Percentiles rank a stretch among this genome's conserved stretches.
These are phyloP conservation scores for Penicillium concentricum DNA, from an alignment of 2,329 filamentous ascomycete genomes.

Conservation along the genomic window DNA sequence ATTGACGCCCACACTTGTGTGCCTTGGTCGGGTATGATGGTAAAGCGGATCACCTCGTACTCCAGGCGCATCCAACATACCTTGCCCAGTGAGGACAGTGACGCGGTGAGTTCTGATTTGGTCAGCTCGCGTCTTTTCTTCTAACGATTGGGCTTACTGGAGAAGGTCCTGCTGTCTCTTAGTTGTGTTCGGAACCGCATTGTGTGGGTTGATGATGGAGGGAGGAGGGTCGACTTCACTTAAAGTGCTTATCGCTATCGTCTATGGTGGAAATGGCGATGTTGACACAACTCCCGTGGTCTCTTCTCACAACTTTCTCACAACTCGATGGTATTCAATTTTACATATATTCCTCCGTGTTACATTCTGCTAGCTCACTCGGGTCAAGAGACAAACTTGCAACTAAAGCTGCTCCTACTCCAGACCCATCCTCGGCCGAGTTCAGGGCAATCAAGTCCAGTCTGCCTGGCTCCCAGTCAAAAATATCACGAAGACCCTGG, in stretches of 20 bases:
- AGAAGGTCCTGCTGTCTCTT: constrained; percentile 26
- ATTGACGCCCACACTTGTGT: constrained; percentile 94
- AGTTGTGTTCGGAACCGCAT: constrained; percentile 38
- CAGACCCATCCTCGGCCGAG: constrained; percentile 84
- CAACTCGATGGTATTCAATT: background rate
- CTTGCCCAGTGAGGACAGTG: constrained; percentile 68
- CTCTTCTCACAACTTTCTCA: background rate
- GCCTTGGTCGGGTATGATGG: constrained; percentile 89
- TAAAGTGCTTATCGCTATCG: constrained; percentile 11
- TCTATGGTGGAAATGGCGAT: background rate
- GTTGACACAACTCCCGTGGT: background rate
- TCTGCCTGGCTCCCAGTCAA: constrained; percentile 78
- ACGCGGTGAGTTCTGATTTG: constrained; percentile 57
- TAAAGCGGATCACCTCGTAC: constrained; percentile 85
- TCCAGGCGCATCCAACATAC: constrained; percentile 89
- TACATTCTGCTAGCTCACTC: background rate
- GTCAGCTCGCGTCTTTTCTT: constrained; percentile 4
- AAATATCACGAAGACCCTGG: constrained; percentile 64
- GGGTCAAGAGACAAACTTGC: constrained; percentile 55
- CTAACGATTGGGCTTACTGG: constrained; percentile 12
- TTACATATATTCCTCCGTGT: background rate
- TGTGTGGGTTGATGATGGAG: constrained; percentile 12
- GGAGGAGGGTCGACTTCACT: background rate
- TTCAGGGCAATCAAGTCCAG: constrained; percentile 80
- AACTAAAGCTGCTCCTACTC: constrained; percentile 87